These are phyloP conservation scores for Yarrowia porcina DNA, from an alignment of 805 yeast species.

Conservation along the genomic window DNA sequence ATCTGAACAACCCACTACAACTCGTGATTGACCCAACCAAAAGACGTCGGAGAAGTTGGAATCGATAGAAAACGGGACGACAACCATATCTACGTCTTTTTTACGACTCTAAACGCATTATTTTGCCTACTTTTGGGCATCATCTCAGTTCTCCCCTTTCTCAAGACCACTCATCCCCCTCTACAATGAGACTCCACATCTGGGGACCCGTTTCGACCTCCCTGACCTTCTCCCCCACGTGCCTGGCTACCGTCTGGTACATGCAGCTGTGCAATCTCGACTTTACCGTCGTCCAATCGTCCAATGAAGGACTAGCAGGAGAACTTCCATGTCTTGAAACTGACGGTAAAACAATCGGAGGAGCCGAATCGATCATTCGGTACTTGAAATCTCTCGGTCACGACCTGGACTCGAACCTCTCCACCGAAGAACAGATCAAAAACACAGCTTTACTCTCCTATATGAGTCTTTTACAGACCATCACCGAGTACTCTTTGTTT, in stretches of 20 bases:
- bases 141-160: no score
- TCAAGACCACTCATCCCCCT: not conserved
- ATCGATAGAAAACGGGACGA: no score
- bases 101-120: no score
- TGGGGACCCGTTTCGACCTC: slow-evolving; percentile 31
- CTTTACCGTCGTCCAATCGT: slow-evolving; percentile 30
- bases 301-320: slow-evolving; percentile 28
- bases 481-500: slow-evolving; percentile 30
- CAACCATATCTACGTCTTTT: no score
- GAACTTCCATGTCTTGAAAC: slow-evolving; percentile 31
- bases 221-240: slow-evolving; percentile 33
- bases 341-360: slow-evolving; percentile 15
- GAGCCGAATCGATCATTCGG: slow-evolving; percentile 30
- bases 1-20: no score
- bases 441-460: slow-evolving; percentile 26
- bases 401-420: not conserved
- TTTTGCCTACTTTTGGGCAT: no score
- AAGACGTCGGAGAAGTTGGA: no score
- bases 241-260: slow-evolving; percentile 34
- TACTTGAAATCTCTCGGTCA: slow-evolving; percentile 20
- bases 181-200: slow-evolving; percentile 29
- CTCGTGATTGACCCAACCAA: no score
- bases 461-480: slow-evolving; percentile 14
- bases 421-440: not conserved
- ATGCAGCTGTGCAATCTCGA: slow-evolving; percentile 4